phyloP scores from a whole-genome alignment of 139 green algal species.

The Asterochloris erici region DNA sequence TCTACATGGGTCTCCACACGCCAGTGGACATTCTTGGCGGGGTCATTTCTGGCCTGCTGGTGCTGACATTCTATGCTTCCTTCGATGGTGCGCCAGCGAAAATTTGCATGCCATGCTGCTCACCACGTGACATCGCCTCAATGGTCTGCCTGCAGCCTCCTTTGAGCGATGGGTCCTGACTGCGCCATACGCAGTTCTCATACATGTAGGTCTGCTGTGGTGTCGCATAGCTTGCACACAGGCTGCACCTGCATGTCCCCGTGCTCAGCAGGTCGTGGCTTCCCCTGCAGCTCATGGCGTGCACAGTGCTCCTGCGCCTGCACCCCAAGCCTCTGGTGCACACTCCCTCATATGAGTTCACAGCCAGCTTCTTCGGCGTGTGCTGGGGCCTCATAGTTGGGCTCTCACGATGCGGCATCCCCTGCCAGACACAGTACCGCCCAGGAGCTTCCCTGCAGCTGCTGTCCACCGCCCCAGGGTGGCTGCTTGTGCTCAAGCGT shows the following conservation, averaged over 20 bases:
- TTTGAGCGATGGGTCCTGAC: slow-evolving; percentile 6
- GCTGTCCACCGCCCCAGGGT: background rate
- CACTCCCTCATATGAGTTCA: slow-evolving; percentile 46
- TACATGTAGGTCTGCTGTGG: too few species aligned
- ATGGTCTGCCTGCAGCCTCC: background rate
- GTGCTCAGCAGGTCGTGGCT: background rate
- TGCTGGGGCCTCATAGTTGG: slow-evolving; percentile 13
- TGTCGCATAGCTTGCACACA: background rate
- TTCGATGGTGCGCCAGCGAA: slow-evolving; percentile 22
- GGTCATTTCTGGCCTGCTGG: slow-evolving; percentile 30
- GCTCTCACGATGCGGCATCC: background rate
- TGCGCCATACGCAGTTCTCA: too few species aligned
- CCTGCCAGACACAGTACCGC: background rate
- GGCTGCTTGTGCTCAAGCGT: background rate
- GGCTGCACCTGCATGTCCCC: background rate
- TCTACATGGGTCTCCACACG: slow-evolving; percentile 53
- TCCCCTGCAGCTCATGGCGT: slow-evolving; percentile 18
- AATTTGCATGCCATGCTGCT: too few species aligned
- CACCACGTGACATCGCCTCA: background rate
- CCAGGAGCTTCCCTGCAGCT: background rate
- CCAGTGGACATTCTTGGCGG: slow-evolving; percentile 46
- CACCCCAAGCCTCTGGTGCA: slow-evolving; percentile 37
- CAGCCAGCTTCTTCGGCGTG: slow-evolving; percentile 23
- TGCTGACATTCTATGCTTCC: slow-evolving; percentile 31
- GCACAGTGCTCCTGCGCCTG: slow-evolving; percentile 37